Base-by-base conservation (phyloP, 2,329 filamentous ascomycete genomes). In the Claviceps citrina region DNA sequence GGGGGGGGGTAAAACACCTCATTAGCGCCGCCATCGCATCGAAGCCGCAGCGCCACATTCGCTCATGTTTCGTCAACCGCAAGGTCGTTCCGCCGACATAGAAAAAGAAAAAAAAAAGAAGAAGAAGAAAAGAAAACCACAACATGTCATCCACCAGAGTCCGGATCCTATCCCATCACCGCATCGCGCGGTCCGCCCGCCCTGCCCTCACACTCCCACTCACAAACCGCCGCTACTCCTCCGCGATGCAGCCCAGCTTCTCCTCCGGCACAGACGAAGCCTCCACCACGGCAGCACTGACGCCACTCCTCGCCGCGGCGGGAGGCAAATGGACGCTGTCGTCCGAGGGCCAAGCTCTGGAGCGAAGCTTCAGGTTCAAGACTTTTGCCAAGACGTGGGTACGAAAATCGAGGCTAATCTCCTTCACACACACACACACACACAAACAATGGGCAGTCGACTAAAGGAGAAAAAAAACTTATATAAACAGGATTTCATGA, bases 401-500 rank as follows among this genome's bases (percentile, higher is more conserved):
- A 47, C 44, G 68, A n/a, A n/a, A n/a, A n/a, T n/a, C n/a, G n/a
- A n/a, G n/a, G n/a, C n/a, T n/a, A n/a, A n/a, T n/a, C n/a, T n/a
- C n/a, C n/a, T n/a, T n/a, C n/a, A n/a, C n/a, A n/a, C n/a, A n/a
- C n/a, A n/a, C n/a, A n/a, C n/a, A n/a, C n/a, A n/a, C n/a, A n/a
- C n/a, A n/a, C n/a, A n/a, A n/a, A n/a, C n/a, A n/a, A n/a, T n/a
- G n/a, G n/a, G n/a, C n/a, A n/a, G n/a, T n/a, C n/a, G n/a, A n/a
- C n/a, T n/a, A 9, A 19, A n/a, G 10, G 6, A 8, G 7, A 13
- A 38, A n/a, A 26, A 20, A 7, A 5, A 18, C n/a, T n/a, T n/a
- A n/a, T n/a, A n/a, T n/a, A 7, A 15, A 9, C 34, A 81, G 77
- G 76, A 78, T 46, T 85, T 84, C 59, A 84, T 84, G 79, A 80